phyloP scores from a whole-genome alignment of 495 filamentous ascomycete genomes.

The Penicillium coprophilum region DNA sequence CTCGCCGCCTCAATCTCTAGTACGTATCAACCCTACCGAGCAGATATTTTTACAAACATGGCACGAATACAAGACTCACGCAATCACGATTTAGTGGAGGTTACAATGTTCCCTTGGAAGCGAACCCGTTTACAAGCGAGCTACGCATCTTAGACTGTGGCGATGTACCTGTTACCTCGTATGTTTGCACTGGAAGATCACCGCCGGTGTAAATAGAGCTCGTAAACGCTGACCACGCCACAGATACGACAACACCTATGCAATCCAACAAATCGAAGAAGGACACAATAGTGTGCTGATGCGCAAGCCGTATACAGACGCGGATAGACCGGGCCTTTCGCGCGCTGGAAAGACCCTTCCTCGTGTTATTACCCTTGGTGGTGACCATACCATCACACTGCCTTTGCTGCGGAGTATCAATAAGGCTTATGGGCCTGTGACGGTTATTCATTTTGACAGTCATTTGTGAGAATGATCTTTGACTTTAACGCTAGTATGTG shows the following conservation, averaged over 20 bases:
- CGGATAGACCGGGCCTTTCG: slow-evolving; percentile 49
- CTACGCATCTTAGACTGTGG: slow-evolving; percentile 73
- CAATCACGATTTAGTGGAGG: slow-evolving; percentile 57
- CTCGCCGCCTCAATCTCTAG: slow-evolving; percentile 68
- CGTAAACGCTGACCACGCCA: background rate
- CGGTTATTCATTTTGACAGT: slow-evolving; percentile 71
- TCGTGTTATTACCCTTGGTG: slow-evolving; percentile 67
- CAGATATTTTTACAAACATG: slow-evolving; percentile 1
- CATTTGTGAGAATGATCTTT: slow-evolving; percentile 51
- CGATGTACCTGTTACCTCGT: slow-evolving; percentile 71
- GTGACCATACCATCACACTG: slow-evolving; percentile 64
- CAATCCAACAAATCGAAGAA: slow-evolving; percentile 71
- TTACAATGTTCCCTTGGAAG: slow-evolving; percentile 60
- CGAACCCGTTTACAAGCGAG: slow-evolving; percentile 65
- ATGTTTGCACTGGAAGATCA: slow-evolving; percentile 18
- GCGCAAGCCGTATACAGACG: slow-evolving; percentile 49
- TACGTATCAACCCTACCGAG: slow-evolving; percentile 36
- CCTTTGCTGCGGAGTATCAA: slow-evolving; percentile 64
- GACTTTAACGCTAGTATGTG: background rate
- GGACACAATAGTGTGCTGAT: slow-evolving; percentile 56
- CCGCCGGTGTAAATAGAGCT: too few species aligned
- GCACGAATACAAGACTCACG: slow-evolving; percentile 46
- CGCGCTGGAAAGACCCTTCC: slow-evolving; percentile 57
- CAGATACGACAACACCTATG: slow-evolving; percentile 68
- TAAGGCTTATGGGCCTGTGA: slow-evolving; percentile 63